phyloP scores from a whole-genome alignment of 495 filamentous ascomycete species.

The Lasiosphaeria miniovina region DNA sequence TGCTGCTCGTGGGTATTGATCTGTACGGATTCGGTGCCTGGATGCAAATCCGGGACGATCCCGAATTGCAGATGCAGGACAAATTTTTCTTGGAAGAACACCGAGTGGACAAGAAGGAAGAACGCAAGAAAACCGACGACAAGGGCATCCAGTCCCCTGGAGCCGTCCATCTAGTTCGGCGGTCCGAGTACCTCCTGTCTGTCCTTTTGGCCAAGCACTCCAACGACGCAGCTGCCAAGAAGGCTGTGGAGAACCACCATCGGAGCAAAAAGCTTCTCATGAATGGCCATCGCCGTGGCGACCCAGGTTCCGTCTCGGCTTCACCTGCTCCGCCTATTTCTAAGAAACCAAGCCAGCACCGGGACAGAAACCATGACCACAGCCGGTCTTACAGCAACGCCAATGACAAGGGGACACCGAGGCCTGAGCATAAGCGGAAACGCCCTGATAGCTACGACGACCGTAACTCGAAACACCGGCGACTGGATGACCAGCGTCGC shows the following conservation, averaged over 20 bases:
- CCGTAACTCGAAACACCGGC: conserved; percentile 32
- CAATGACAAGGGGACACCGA: conserved; percentile 41
- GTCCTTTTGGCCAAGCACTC: conserved; percentile 78
- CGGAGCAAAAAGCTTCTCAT: conserved; percentile 72
- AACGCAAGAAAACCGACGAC: conserved; percentile 72
- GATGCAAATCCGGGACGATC: conserved; percentile 87
- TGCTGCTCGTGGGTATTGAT: conserved; percentile 91
- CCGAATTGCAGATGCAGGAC: conserved; percentile 78
- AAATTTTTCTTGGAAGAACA: conserved; percentile 98
- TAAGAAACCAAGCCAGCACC: conserved; percentile 40
- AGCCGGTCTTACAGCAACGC: conserved; percentile 47
- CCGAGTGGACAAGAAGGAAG: conserved; percentile 94
- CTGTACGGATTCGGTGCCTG: conserved; percentile 93
- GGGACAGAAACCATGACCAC: conserved; percentile 44
- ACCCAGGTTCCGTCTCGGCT: conserved; percentile 52
- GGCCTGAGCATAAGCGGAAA: conserved; percentile 47
- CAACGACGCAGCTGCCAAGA: conserved; percentile 68
- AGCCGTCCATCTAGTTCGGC: conserved; percentile 91
- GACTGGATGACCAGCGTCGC: conserved; percentile 30
- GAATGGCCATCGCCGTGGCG: conserved; percentile 51
- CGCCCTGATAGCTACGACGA: conserved; percentile 38
- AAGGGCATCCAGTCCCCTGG: conserved; percentile 87
- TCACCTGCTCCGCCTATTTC: conserved; percentile 54
- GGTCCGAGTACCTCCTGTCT: conserved; percentile 89
- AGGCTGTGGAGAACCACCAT: conserved; percentile 83